Percentiles rank a stretch among this genome's conserved stretches.
Conservation (phyloP, 2,329 filamentous ascomycete species). For the Aspergillus sp. region DNA sequence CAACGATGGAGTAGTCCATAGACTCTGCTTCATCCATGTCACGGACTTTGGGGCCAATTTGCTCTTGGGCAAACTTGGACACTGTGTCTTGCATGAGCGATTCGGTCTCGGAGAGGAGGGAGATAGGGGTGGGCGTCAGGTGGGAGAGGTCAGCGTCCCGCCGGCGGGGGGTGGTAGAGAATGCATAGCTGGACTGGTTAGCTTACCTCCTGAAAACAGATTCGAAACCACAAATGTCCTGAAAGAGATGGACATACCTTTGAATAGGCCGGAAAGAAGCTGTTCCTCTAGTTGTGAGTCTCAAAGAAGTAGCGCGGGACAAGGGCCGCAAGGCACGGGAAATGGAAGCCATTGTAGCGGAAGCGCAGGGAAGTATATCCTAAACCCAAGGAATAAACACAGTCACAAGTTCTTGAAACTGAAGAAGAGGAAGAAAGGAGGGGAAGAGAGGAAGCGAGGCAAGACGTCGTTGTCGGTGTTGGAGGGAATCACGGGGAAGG, state of each 20-base stretch:
- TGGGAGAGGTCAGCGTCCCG: conserved; percentile 61
- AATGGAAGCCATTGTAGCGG: conserved; percentile 42
- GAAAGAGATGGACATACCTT: conserved; percentile 26
- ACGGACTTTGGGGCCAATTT: conserved; percentile 82
- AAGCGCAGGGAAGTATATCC: not conserved
- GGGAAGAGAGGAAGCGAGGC: not conserved
- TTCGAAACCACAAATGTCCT: not conserved
- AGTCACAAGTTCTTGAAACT: not conserved
- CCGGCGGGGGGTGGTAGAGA: conserved; percentile 55
- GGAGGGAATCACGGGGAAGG: conserved; percentile 6
- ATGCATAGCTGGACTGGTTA: conserved; percentile 36
- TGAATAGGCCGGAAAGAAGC: conserved; percentile 33
- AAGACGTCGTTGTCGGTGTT: not conserved
- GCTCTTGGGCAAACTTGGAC: conserved; percentile 80
- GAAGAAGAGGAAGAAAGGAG: conserved; percentile 3
- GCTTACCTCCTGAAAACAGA: conserved; percentile 15
- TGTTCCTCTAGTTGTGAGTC: conserved; percentile 33
- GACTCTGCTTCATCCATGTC: conserved; percentile 96
- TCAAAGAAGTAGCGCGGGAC: conserved; percentile 34
- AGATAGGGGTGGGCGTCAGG: conserved; percentile 84
- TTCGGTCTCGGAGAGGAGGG: conserved; percentile 86
- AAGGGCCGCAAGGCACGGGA: conserved; percentile 41
- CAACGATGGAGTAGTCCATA: conserved; percentile 83
- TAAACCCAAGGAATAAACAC: not conserved
- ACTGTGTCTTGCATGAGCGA: conserved; percentile 82